Evolutionary conservation across 2,329 filamentous ascomycete genomes (phyloP), one percentile per base, ranked within the genome.

Genomic region (Aspergillus udagawae): DNA sequence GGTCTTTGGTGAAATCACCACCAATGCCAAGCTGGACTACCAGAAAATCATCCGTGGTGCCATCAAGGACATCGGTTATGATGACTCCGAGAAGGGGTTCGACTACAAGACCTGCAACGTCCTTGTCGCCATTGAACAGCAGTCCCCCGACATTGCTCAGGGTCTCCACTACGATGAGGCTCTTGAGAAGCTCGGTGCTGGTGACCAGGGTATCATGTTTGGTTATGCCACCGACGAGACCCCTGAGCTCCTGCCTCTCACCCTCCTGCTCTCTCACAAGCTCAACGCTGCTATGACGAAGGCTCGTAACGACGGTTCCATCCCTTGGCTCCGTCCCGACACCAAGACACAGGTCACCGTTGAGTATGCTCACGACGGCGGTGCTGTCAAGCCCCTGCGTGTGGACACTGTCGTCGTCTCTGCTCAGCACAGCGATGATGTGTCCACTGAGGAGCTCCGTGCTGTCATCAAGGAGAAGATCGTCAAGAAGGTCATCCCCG

Each of bases 161-260:
- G 94, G 94, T 85, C 91, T 99, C 57, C 91, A 97, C 85, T 96
- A 96, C 79, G 94, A 99, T 67, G 86, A 97, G 83, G 92, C 91
- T 67, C 89, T 99, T 51, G 94, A 99, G 87, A 88, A 96, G 82
- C 88, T 99, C 65, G 94, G 94, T 80, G 94, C 94, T 63, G 94
- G 94, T 89, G 94, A 99, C 81, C 94, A 99, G 85, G 94, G 94
- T 84, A 97, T 99, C 85, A 99, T 99, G 94, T 99, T 99, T 80
- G 94, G 94, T 72, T 99, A 99, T 85, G 94, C 94, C 78, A 96
- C 94, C 72, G 94, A 99, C 74, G 94, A 99, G 86, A 97, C 94
- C 71, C 92, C 93, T 62, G 94, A 99, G 83, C 86, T 96, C 70
- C 90, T 97, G 76, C 94, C 94, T 67, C 84, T 99, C 73, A 97